Evolutionary conservation across 805 yeast genomes (phyloP).

Genomic region (Wickerhamiella alocasiicola): DNA sequence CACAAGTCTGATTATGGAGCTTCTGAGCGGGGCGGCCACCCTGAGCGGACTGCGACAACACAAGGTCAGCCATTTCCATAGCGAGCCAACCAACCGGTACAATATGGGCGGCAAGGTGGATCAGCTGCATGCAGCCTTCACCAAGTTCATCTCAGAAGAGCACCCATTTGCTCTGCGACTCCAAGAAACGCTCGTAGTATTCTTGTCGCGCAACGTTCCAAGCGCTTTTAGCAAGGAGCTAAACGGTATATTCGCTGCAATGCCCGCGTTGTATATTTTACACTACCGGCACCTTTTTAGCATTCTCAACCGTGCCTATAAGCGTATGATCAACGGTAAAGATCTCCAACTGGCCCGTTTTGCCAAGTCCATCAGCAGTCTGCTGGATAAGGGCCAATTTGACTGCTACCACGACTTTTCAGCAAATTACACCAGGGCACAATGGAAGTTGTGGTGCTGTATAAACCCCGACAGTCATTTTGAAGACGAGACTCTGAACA

Average conservation of each 20-base stretch:
- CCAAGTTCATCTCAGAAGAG: slow-evolving; percentile 13
- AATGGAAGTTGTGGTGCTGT: slow-evolving; percentile 12
- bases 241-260: slow-evolving; percentile 13
- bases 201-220: slow-evolving; percentile 11
- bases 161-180: slow-evolving; percentile 9
- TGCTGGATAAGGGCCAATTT: slow-evolving; percentile 10
- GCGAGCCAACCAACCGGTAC: background rate
- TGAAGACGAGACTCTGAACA: slow-evolving; percentile 13
- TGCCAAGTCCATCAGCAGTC: background rate
- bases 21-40: background rate
- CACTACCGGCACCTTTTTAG: slow-evolving; percentile 16
- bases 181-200: slow-evolving; percentile 15
- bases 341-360: background rate
- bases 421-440: slow-evolving; percentile 3
- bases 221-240: slow-evolving; percentile 12
- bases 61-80: too few relatives aligned
- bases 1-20: slow-evolving; percentile 4
- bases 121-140: slow-evolving; percentile 1
- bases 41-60: background rate
- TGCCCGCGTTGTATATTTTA: slow-evolving; percentile 19
- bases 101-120: background rate
- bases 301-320: slow-evolving; percentile 14
- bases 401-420: slow-evolving; percentile 17
- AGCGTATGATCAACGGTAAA: slow-evolving; percentile 7
- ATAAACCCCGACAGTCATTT: slow-evolving; percentile 12